phyloP scores from a whole-genome alignment of 1,284 basidiomycete species.

The Heimioporus punctisporus region DNA sequence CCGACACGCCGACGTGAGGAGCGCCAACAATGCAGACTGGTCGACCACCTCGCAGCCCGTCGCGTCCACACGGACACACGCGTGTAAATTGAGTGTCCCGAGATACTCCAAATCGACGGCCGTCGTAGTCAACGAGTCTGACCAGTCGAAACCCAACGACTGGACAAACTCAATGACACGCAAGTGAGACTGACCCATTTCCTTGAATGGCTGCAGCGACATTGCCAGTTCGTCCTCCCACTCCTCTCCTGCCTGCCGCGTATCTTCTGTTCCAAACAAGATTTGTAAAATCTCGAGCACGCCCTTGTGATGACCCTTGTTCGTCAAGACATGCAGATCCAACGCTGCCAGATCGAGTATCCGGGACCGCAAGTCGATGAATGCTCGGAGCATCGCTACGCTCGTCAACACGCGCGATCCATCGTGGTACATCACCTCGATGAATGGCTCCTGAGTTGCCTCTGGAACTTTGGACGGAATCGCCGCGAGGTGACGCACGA shows the following conservation, averaged over 20 bases:
- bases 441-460: constrained; percentile 50
- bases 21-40: constrained; percentile 63
- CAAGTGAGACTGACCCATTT: constrained; percentile 80
- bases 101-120: constrained; percentile 71
- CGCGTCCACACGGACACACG: constrained; percentile 72
- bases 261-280: constrained; percentile 68
- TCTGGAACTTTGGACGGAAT: constrained; percentile 67
- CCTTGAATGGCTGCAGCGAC: constrained; percentile 58
- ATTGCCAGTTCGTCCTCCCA: constrained; percentile 42
- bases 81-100: constrained; percentile 70
- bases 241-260: constrained; percentile 42
- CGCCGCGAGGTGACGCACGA: constrained; percentile 79
- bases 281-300: constrained; percentile 74
- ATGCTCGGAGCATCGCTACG: constrained; percentile 74
- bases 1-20: constrained; percentile 65
- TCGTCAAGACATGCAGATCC: constrained; percentile 88
- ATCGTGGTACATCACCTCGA: constrained; percentile 75
- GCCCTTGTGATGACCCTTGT: constrained; percentile 72
- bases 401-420: constrained; percentile 77
- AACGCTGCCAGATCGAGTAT: constrained; percentile 89
- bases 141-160: constrained; percentile 88
- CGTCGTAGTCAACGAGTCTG: constrained; percentile 67
- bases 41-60: constrained; percentile 87
- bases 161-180: constrained; percentile 88
- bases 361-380: constrained; percentile 83